phyloP scores from a whole-genome alignment of 441 rosid genomes.

The Brassica balearica region DNA sequence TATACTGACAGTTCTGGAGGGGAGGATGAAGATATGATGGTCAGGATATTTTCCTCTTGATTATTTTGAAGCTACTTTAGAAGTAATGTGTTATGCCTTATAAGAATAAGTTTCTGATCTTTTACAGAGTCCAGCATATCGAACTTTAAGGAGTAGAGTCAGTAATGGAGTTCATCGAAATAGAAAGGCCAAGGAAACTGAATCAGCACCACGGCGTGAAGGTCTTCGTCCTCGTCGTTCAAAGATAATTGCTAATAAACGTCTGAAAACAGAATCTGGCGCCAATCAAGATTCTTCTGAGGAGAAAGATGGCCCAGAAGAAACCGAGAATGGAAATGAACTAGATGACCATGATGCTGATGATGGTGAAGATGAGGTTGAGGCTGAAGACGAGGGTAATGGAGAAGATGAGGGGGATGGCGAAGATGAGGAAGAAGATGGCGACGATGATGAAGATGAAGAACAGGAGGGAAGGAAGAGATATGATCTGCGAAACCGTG shows the following conservation, averaged over 20 bases:
- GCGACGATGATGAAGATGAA: slow-evolving; percentile 83
- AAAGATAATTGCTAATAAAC: slow-evolving; percentile 58
- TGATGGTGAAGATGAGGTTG: slow-evolving; percentile 75
- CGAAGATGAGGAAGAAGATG: slow-evolving; percentile 83
- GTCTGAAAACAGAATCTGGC: slow-evolving; percentile 62
- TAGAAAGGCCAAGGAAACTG: slow-evolving; percentile 58
- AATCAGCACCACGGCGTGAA: slow-evolving; percentile 89
- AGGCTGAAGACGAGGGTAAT: slow-evolving; percentile 59
- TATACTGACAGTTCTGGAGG: slow-evolving; percentile 94
- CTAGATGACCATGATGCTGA: slow-evolving; percentile 77
- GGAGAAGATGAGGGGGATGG: slow-evolving; percentile 64
- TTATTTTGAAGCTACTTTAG: slow-evolving; percentile 19
- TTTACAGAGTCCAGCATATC: slow-evolving; percentile 75
- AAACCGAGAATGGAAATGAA: slow-evolving; percentile 88
- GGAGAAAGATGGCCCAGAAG: slow-evolving; percentile 79
- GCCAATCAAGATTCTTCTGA: slow-evolving; percentile 80
- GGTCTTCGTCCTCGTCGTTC: slow-evolving; percentile 97
- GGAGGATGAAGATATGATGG: slow-evolving; percentile 96
- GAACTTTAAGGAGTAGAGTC: slow-evolving; percentile 61
- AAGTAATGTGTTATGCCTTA: slow-evolving; percentile 27
- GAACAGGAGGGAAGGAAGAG: slow-evolving; percentile 97
- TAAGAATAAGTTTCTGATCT: slow-evolving; percentile 42
- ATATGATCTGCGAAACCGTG: slow-evolving; percentile 96
- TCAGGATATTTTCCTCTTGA: slow-evolving; percentile 48
- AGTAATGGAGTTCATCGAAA: slow-evolving; percentile 64